These are phyloP conservation scores for Gossypium stocksii DNA, from an alignment of 345 rosid species.

Conservation along the genomic window DNA sequence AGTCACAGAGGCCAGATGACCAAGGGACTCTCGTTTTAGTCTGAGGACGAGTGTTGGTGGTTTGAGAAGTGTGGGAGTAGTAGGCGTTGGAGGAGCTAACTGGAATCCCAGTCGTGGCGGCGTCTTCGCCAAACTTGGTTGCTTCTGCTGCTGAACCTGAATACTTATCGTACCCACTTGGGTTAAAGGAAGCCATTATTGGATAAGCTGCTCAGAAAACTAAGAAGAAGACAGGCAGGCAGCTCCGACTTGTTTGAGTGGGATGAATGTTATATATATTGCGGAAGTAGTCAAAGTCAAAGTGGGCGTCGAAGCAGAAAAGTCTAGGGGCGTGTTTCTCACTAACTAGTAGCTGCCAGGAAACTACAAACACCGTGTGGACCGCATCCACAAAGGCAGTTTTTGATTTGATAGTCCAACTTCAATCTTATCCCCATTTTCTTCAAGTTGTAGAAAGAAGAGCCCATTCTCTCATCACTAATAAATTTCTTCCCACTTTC, in stretches of 20 bases:
- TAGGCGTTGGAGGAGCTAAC: slow-evolving; percentile 1
- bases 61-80: not conserved
- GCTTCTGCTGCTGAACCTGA: not conserved
- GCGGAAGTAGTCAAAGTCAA: not conserved
- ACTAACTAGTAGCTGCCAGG: not conserved
- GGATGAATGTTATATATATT: not conserved
- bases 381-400: not conserved
- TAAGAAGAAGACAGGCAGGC: not conserved
- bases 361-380: not conserved
- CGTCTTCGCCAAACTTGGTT: not conserved
- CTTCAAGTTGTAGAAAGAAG: not conserved
- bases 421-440: not conserved
- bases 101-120: slow-evolving; percentile 10
- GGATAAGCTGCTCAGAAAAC: not conserved
- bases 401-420: not conserved
- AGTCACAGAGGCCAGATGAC: slow-evolving; percentile 16
- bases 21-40: slow-evolving; percentile 8
- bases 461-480: not conserved
- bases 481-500: not conserved
- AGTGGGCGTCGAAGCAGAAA: not conserved
- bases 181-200: slow-evolving; percentile 8
- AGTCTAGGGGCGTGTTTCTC: not conserved
- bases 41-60: not conserved
- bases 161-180: not conserved
- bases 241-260: not conserved